Evolutionary conservation across 495 filamentous ascomycete species (phyloP).

Genomic region (Penicillium bovifimosum): DNA sequence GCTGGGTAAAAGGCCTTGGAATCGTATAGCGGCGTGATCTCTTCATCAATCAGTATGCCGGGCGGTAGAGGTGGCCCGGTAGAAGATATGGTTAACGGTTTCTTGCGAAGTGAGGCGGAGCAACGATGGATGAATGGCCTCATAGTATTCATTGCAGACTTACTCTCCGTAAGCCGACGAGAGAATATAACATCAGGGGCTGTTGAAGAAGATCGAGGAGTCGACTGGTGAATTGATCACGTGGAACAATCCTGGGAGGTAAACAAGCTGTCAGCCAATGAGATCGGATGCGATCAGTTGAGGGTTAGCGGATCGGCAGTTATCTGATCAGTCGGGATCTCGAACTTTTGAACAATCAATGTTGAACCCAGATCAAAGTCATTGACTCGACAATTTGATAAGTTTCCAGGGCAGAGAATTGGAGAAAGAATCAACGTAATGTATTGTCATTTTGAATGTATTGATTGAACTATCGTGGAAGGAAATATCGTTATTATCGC

Average conservation of each 20-base stretch:
- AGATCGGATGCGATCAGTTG: no score
- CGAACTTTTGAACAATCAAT: no score
- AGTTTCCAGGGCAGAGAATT: background rate
- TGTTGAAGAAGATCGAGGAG: slow-evolving; percentile 9
- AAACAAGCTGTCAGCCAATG: no score
- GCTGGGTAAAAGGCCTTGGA: slow-evolving; percentile 40
- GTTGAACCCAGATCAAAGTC: background rate
- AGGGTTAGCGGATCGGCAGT: no score
- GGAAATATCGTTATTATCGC: slow-evolving; percentile 6
- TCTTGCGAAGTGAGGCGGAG: slow-evolving; percentile 26
- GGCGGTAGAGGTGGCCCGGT: slow-evolving; percentile 24
- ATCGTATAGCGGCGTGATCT: slow-evolving; percentile 32
- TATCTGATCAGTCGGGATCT: no score
- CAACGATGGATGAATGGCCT: slow-evolving; percentile 20
- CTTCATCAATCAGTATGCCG: slow-evolving; percentile 31
- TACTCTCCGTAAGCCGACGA: slow-evolving; percentile 14
- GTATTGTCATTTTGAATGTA: slow-evolving; percentile 14
- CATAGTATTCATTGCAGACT: slow-evolving; percentile 20
- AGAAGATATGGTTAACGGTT: slow-evolving; percentile 28
- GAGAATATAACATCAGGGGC: slow-evolving; percentile 14
- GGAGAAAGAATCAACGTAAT: no score
- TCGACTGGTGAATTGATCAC: background rate
- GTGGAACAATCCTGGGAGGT: background rate
- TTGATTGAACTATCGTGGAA: slow-evolving; percentile 20
- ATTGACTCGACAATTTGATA: background rate